Conservation (phyloP, 371 early-diverging fungal species). For the Rhizopus stolonifer region DNA sequence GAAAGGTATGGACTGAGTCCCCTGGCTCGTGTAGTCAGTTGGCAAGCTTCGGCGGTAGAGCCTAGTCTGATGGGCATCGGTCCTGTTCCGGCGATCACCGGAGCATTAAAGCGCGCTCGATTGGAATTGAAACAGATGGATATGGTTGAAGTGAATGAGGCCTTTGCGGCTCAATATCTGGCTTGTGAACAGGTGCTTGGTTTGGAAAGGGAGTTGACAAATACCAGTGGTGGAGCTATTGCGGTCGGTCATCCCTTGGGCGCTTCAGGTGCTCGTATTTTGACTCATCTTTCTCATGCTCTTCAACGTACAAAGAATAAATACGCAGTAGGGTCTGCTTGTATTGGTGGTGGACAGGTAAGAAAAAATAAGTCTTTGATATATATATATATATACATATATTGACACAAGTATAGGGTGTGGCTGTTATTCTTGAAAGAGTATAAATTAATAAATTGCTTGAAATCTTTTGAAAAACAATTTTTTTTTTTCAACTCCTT, state of each 20-base stretch:
- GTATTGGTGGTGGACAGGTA: conserved; percentile 90
- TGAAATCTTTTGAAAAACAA: no score
- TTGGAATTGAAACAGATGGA: conserved; percentile 84
- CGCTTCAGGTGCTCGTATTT: conserved; percentile 94
- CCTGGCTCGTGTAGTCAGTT: conserved; percentile 86
- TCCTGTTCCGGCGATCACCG: conserved; percentile 90
- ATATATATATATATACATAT: conserved; percentile 15
- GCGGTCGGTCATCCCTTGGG: conserved; percentile 98
- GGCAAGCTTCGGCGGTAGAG: conserved; percentile 83
- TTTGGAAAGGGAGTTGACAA: conserved; percentile 76
- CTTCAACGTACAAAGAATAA: conserved; percentile 77
- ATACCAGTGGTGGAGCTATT: conserved; percentile 93
- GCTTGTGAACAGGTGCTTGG: conserved; percentile 90
- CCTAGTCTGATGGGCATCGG: conserved; percentile 91
- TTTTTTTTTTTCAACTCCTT: no score
- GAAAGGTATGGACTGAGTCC: conserved; percentile 79
- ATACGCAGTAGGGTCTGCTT: conserved; percentile 92
- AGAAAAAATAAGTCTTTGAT: conserved; percentile 26
- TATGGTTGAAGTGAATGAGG: conserved; percentile 96
- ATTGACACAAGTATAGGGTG: conserved; percentile 27
- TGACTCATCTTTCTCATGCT: conserved; percentile 84
- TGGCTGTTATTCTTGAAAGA: conserved; percentile 55
- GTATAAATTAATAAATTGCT: conserved; percentile 37
- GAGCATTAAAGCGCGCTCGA: conserved; percentile 82
- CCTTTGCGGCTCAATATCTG: conserved; percentile 94